Evolutionary conservation across 2,329 filamentous ascomycete species (phyloP), one percentile per base, ranked within the genome.

Genomic region (Cordyceps farinosa): DNA sequence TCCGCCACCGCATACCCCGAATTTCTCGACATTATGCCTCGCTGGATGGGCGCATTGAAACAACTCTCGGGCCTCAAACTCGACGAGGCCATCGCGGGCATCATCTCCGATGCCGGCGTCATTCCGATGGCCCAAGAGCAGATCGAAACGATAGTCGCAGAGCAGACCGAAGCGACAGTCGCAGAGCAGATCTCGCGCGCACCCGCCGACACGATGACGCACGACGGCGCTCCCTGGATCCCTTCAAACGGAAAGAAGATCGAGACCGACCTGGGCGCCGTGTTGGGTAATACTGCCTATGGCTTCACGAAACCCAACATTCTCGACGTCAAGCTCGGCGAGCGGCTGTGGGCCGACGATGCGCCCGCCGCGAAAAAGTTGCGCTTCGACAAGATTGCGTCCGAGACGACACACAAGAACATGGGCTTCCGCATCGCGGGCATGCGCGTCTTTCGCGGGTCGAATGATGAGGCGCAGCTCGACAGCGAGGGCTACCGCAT

Each of bases 261-360:
- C 65, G 82, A 86, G 30, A 97, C 92, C 0, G 87, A 92, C 62
- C 82, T 87, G 61, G 90, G 91, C 2, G 88, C 97, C 22, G 92
- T 96, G 13, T 80, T 98, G 34, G 90, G 93, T 72, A 97, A 97
- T 73, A 85, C 91, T 7, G 88, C 92, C 0, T 84, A 85, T 67
- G 92, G 91, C 1, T 98, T 93, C 79, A 85, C 84, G 70, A 84
- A 86, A 64, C 92, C 95, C 7, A 98, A 97, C 69, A 92, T 99
- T 8, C 80, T 99, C 64, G 95, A 99, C 72, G 85, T 96, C 67
- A 99, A 99, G 78, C 85, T 99, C 27, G 95, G 95, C 50, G 84
- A 87, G 56, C 85, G 91, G 38, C 79, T 99, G 6, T 98, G 92
- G 89, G 94, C 91, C 15, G 91, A 96, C 65, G 81, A 87, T 66